Evolutionary conservation across 2,329 filamentous ascomycete genomes (phyloP), one percentile per base, ranked within the genome.

Genomic region (Colletotrichum chrysophilum): DNA sequence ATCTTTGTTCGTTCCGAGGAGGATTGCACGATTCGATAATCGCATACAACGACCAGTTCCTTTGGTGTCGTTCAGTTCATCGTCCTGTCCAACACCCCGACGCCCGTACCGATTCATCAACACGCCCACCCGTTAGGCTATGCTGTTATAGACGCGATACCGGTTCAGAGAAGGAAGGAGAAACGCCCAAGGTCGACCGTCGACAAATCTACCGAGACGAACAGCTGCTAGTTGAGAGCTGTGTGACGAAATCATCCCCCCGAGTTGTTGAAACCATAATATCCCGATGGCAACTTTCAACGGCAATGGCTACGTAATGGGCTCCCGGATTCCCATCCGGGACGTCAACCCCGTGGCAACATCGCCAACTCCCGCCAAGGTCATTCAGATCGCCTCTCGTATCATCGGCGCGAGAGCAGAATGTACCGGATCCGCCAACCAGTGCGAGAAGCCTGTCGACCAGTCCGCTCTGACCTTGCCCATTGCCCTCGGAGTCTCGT

Each of bases 401-500:
- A 75, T 81, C 26, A 34, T 74, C 10, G 77, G 73, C 13, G 70
- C 74, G 9, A 55, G 72, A 30, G 68, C 77, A 5, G 72, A 78
- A 7, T 76, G 74, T 60, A 76, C 74, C 48, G 70, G 74, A 32
- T 18, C 65, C 4, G 80, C 84, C 28, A 85, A 88, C 73, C 84
- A 86, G 5, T 94, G 92, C 81, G 90, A 94, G 79, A 94, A 93
- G 81, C 89, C 92, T 1, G 85, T 88, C 38, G 88, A 88, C 73
- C 84, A 86, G 55, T 88, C 85, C 56, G 87, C 89, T n/a, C 89
- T 90, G 66, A 92, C 90, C 5, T 79, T 96, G 58, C 90, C 93
- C 8, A 93, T 97, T 77, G 89, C 91, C 55, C 85, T 96, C 5
- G 93, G 93, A 81, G 89, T 94, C 77, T 89, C 91, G 93, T 96